These are phyloP conservation scores for Kluyveromyces aestuarii DNA, from an alignment of 805 yeast species.

Conservation along the genomic window DNA sequence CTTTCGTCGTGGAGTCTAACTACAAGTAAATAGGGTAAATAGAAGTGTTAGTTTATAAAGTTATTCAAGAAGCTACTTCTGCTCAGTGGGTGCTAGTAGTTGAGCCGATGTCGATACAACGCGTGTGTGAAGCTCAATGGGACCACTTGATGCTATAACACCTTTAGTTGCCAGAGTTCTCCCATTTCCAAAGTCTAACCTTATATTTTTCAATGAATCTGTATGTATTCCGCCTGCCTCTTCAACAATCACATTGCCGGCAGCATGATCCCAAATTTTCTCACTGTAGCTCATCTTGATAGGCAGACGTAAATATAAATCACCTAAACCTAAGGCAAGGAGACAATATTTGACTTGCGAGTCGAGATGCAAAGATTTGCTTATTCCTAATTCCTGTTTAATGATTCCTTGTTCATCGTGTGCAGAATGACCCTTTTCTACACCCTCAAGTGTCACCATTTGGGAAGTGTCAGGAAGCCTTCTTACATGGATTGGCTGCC, in stretches of 20 bases:
- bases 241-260: constrained; percentile 76
- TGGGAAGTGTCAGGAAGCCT: constrained; percentile 13
- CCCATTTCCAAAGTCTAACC: constrained; percentile 78
- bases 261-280: constrained; percentile 98
- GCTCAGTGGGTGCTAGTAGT: neutral
- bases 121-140: constrained; percentile 17
- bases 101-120: constrained; percentile 18
- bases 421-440: constrained; percentile 90
- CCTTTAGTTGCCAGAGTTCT: constrained; percentile 77
- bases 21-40: too few species aligned
- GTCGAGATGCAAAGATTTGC: constrained; percentile 71
- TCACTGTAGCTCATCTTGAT: constrained; percentile 68
- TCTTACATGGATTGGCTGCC: constrained; percentile 51
- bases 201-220: constrained; percentile 61
- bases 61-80: neutral
- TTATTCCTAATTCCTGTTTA: constrained; percentile 54
- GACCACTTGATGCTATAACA: constrained; percentile 68
- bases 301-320: constrained; percentile 84
- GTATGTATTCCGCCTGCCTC: constrained; percentile 92
- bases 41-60: too few species aligned
- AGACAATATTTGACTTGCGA: constrained; percentile 96
- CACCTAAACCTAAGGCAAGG: constrained; percentile 85
- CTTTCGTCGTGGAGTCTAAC: too few species aligned
- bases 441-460: constrained; percentile 56
- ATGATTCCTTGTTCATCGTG: constrained; percentile 77